Percentiles rank a stretch among this genome's conserved stretches.
These are phyloP conservation scores for Apiotrichum montevideense DNA, from an alignment of 1,284 basidiomycete genomes.

Conservation along the genomic window DNA sequence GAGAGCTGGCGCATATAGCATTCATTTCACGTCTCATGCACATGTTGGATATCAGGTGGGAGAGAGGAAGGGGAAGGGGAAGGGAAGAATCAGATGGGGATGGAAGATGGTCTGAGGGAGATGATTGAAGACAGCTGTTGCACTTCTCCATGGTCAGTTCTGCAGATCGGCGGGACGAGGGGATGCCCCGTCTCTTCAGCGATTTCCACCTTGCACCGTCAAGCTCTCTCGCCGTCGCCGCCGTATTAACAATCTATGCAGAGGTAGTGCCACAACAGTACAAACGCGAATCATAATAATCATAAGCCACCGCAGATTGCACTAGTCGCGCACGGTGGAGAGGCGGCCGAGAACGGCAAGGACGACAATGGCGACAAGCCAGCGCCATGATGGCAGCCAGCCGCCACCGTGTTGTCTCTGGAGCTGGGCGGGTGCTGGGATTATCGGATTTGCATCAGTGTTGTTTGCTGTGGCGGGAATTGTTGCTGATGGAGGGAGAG, in stretches of 20 bases:
- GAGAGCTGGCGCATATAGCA: not conserved
- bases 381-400: slow-evolving; percentile 40
- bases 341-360: slow-evolving; percentile 38
- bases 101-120: too few species aligned
- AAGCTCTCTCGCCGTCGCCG: too few species aligned
- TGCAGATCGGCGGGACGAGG: too few species aligned
- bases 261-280: slow-evolving; percentile 2
- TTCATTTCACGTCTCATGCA: slow-evolving; percentile 6
- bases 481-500: not conserved
- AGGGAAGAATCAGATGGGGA: too few species aligned
- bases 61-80: not conserved
- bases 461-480: not conserved
- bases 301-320: not conserved
- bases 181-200: too few species aligned
- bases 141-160: too few species aligned
- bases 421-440: slow-evolving; percentile 1
- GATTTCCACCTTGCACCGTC: too few species aligned
- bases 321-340: slow-evolving; percentile 8
- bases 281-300: not conserved
- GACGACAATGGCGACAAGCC: slow-evolving; percentile 36
- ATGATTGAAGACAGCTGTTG: too few species aligned
- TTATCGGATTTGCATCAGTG: not conserved
- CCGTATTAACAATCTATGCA: slow-evolving; percentile 4
- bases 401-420: slow-evolving; percentile 5
- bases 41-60: not conserved